Evolutionary conservation across 202 grass and related monocot species (phyloP).

Genomic region (Hordeum pubiflorum): DNA sequence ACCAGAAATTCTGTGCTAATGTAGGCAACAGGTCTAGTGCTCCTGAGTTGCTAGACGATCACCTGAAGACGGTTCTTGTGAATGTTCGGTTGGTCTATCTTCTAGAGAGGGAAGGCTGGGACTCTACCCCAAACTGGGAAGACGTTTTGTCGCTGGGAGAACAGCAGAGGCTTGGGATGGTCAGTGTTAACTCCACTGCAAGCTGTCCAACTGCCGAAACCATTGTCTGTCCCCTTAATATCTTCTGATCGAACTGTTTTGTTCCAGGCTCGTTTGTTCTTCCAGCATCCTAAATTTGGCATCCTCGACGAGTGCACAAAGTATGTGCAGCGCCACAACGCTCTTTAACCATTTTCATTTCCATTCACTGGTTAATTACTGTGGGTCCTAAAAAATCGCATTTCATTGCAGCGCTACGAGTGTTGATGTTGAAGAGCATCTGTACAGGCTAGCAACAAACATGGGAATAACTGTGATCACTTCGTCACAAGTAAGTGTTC

Average conservation of each 20-base stretch:
- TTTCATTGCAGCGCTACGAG: conserved; percentile 72
- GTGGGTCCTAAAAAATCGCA: conserved; percentile 7
- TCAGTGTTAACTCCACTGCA: conserved; percentile 30
- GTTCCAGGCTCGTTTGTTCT: conserved; percentile 89
- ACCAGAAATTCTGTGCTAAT: conserved; percentile 11
- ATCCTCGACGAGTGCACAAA: conserved; percentile 95
- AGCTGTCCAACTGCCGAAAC: not conserved
- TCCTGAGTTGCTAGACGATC: conserved; percentile 53
- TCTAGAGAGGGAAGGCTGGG: conserved; percentile 94
- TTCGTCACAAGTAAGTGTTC: conserved; percentile 67
- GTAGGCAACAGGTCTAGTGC: conserved; percentile 36
- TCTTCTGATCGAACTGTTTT: not conserved
- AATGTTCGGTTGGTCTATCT: conserved; percentile 85
- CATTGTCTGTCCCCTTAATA: not conserved
- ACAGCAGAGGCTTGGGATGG: conserved; percentile 96
- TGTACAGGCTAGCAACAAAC: conserved; percentile 77
- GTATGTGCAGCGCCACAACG: conserved; percentile 25
- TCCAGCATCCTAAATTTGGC: conserved; percentile 83
- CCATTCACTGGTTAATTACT: conserved; percentile 6
- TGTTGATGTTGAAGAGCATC: conserved; percentile 96
- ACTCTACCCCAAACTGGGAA: conserved; percentile 91
- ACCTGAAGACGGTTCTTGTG: conserved; percentile 77
- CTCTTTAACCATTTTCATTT: conserved; percentile 12
- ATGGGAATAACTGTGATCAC: conserved; percentile 98
- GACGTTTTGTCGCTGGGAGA: conserved; percentile 88